Conservation (phyloP, 2,329 filamentous ascomycete species). For the Pseudogymnoascus sp. region DNA sequence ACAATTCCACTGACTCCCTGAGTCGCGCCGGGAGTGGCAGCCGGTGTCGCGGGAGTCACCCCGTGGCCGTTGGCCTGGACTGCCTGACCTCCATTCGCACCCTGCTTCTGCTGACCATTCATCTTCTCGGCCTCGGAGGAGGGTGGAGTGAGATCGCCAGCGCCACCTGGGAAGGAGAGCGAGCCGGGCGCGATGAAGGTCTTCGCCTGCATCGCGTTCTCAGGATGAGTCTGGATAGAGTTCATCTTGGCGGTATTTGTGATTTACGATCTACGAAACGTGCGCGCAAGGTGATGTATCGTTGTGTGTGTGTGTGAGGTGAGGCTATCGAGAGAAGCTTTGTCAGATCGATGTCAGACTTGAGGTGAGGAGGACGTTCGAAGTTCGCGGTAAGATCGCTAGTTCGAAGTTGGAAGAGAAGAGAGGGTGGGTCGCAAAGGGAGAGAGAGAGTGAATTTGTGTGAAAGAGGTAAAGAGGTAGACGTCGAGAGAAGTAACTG, state of each 20-base stretch:
- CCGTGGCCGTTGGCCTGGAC: slow-evolving; percentile 53
- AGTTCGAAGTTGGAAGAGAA: background rate
- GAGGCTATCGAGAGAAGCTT: slow-evolving; percentile 13
- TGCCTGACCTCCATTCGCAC: slow-evolving; percentile 25
- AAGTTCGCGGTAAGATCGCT: slow-evolving; percentile 8
- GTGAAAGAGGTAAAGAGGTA: slow-evolving; percentile 9
- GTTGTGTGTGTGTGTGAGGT: background rate
- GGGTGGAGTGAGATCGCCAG: slow-evolving; percentile 74
- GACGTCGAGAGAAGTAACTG: slow-evolving; percentile 16
- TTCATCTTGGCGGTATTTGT: slow-evolving; percentile 52
- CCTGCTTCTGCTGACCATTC: slow-evolving; percentile 44
- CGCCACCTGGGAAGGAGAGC: slow-evolving; percentile 81
- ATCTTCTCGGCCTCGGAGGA: slow-evolving; percentile 59
- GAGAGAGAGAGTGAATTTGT: slow-evolving; percentile 1
- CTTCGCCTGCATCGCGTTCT: slow-evolving; percentile 86
- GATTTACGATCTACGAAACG: slow-evolving; percentile 4
- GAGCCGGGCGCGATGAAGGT: slow-evolving; percentile 89
- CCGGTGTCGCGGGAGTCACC: slow-evolving; percentile 83
- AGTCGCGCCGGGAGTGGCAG: slow-evolving; percentile 77
- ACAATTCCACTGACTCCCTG: slow-evolving; percentile 82
- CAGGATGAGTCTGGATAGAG: slow-evolving; percentile 81
- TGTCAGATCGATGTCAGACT: slow-evolving; percentile 13
- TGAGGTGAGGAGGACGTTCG: slow-evolving; percentile 15
- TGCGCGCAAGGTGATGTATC: background rate
- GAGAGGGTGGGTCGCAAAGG: background rate